These are phyloP conservation scores for Diaporthe aspalathi DNA, from an alignment of 2,329 filamentous ascomycete genomes.

Conservation along the genomic window DNA sequence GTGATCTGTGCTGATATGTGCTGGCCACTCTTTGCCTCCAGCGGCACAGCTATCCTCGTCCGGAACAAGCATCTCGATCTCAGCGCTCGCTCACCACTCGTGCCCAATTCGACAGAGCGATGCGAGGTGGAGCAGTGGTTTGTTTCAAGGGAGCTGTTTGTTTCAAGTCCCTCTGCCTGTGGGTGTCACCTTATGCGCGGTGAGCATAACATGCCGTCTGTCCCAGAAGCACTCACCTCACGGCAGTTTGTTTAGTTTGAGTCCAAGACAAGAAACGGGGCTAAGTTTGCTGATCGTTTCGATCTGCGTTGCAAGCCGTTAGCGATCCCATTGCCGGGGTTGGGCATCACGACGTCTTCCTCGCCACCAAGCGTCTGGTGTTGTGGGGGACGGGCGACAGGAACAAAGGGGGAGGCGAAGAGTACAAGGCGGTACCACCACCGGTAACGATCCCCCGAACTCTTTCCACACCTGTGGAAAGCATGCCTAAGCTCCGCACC, in stretches of 20 bases:
- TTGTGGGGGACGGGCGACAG: neutral
- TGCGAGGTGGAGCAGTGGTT: conserved; percentile 23
- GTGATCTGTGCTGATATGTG: conserved; percentile 14
- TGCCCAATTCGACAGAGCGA: conserved; percentile 7
- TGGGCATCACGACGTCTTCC: conserved; percentile 1
- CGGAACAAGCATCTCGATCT: conserved; percentile 10
- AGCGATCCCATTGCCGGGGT: conserved; percentile 7
- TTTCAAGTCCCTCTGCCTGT: conserved; percentile 22
- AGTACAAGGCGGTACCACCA: neutral
- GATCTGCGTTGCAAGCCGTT: conserved; percentile 25
- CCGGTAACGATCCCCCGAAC: neutral
- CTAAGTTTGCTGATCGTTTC: conserved; percentile 23
- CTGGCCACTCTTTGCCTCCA: conserved; percentile 1
- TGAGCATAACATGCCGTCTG: neutral
- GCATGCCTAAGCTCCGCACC: conserved; percentile 17
- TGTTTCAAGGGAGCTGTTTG: conserved; percentile 36
- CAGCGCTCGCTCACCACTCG: conserved; percentile 1
- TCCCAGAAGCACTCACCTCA: neutral
- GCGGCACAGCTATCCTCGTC: neutral
- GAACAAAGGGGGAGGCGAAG: neutral
- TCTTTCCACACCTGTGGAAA: neutral
- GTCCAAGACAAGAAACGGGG: neutral
- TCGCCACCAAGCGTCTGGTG: neutral
- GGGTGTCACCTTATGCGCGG: conserved; percentile 6
- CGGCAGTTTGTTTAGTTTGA: conserved; percentile 14